Conservation (phyloP, 345 rosid genomes). For the Rhodamnia rubescens region DNA sequence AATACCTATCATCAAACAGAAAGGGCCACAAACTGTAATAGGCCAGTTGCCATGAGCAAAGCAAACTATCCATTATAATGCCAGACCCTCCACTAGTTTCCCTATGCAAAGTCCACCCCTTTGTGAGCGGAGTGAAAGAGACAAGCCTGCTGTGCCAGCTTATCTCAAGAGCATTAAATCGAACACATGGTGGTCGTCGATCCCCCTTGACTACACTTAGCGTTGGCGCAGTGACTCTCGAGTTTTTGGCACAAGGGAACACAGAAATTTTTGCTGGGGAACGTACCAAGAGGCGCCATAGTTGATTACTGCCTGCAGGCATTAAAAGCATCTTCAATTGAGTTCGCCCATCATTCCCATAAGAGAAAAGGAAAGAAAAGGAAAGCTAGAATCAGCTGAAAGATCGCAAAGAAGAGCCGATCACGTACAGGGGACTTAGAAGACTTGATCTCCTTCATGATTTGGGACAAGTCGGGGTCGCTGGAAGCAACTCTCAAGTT, state of each 20-base stretch:
- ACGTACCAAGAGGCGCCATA: constrained; percentile 61
- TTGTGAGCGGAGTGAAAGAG: not conserved
- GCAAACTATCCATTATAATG: not conserved
- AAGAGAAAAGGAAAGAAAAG: not conserved
- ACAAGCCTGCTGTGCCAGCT: not conserved
- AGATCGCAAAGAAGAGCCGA: not conserved
- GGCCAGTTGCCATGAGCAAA: not conserved
- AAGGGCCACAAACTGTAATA: not conserved
- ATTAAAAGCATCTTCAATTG: not conserved
- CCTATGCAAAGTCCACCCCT: not conserved
- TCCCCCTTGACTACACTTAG: not conserved
- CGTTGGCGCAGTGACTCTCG: not conserved
- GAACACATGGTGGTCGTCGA: constrained; percentile 21
- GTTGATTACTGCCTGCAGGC: constrained; percentile 43
- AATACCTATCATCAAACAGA: not conserved
- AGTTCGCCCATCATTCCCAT: not conserved
- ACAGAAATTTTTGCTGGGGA: not conserved
- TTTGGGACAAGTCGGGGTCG: constrained; percentile 28
- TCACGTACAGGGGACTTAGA: constrained; percentile 32
- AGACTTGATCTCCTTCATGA: constrained; percentile 34
- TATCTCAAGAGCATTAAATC: constrained; percentile 8
- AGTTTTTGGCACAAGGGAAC: not conserved
- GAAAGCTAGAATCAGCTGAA: not conserved
- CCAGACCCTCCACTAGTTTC: not conserved
- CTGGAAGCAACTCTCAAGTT: constrained; percentile 37